These are phyloP conservation scores for Aspergillus awamori DNA, from an alignment of 2,329 filamentous ascomycete species.

Conservation along the genomic window DNA sequence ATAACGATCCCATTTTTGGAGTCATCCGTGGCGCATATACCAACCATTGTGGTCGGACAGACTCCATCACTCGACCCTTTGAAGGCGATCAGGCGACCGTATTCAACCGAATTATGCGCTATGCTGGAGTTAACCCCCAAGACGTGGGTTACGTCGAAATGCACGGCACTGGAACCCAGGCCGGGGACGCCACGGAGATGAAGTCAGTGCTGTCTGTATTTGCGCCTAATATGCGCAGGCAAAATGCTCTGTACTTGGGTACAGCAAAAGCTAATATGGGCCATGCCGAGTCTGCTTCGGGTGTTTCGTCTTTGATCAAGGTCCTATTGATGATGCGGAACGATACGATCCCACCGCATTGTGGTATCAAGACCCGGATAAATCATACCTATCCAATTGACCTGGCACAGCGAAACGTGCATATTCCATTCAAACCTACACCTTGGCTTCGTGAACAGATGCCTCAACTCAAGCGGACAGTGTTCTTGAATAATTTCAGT, in stretches of 20 bases:
- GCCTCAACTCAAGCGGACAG: slow-evolving; percentile 39
- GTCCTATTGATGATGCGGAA: slow-evolving; percentile 41
- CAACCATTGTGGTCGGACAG: slow-evolving; percentile 79
- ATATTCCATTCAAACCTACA: slow-evolving; percentile 50
- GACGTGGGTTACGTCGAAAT: slow-evolving; percentile 85
- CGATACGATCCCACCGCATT: slow-evolving; percentile 35
- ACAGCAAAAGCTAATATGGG: slow-evolving; percentile 67
- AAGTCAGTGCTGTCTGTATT: slow-evolving; percentile 70
- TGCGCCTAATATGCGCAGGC: slow-evolving; percentile 48
- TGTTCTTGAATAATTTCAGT: slow-evolving; percentile 68
- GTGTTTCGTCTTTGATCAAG: slow-evolving; percentile 45
- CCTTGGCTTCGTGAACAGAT: slow-evolving; percentile 35
- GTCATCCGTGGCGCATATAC: slow-evolving; percentile 75
- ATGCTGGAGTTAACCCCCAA: slow-evolving; percentile 72
- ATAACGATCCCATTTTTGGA: slow-evolving; percentile 71
- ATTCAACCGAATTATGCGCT: slow-evolving; percentile 69
- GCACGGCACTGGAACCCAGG: slow-evolving; percentile 87
- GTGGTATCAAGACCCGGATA: slow-evolving; percentile 45
- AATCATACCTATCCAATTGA: slow-evolving; percentile 51
- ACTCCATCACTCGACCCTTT: slow-evolving; percentile 83
- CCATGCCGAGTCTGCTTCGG: slow-evolving; percentile 65
- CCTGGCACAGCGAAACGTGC: slow-evolving; percentile 44
- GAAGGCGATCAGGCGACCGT: slow-evolving; percentile 73
- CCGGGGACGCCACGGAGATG: slow-evolving; percentile 80
- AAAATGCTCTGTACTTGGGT: slow-evolving; percentile 60